These are phyloP conservation scores for Sporothrix variecibatus DNA, from an alignment of 2,329 filamentous ascomycete genomes.

Conservation along the genomic window DNA sequence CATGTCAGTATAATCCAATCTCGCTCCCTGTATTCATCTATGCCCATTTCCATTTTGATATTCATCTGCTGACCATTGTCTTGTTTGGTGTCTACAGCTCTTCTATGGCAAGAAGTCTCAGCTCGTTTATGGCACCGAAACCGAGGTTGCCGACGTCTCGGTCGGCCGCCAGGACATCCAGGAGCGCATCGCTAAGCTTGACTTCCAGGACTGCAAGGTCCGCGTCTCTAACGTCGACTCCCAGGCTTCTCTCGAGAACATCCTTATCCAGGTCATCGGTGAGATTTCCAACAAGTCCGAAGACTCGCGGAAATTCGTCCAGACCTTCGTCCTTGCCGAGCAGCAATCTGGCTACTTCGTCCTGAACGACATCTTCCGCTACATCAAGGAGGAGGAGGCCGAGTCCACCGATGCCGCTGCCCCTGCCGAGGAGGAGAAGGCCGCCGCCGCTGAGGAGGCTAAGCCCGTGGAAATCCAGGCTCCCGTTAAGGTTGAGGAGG, in stretches of 20 bases:
- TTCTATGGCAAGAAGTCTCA: conserved; percentile 97
- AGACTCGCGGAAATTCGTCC: conserved; percentile 92
- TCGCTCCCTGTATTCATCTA: neutral
- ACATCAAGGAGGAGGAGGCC: conserved; percentile 81
- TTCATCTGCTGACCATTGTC: conserved; percentile 6
- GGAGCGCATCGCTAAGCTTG: conserved; percentile 88
- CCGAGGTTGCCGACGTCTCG: conserved; percentile 81
- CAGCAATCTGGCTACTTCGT: conserved; percentile 98
- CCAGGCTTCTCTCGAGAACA: conserved; percentile 87
- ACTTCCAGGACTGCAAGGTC: conserved; percentile 97
- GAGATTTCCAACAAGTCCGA: conserved; percentile 93
- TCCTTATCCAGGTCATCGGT: conserved; percentile 96
- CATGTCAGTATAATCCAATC: conserved; percentile 56
- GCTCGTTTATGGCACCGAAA: conserved; percentile 89
- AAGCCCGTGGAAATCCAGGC: conserved; percentile 41
- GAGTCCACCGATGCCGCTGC: conserved; percentile 55
- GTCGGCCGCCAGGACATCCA: conserved; percentile 90
- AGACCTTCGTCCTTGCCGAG: conserved; percentile 95
- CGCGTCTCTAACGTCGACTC: conserved; percentile 97
- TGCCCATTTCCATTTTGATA: neutral
- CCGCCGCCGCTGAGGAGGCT: conserved; percentile 33
- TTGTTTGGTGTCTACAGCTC: conserved; percentile 52
- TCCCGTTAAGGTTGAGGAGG: conserved; percentile 35
- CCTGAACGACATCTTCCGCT: conserved; percentile 96
- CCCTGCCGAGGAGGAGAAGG: conserved; percentile 34